Conservation (phyloP, 495 filamentous ascomycete genomes). For the Podospora pseudopauciseta region DNA sequence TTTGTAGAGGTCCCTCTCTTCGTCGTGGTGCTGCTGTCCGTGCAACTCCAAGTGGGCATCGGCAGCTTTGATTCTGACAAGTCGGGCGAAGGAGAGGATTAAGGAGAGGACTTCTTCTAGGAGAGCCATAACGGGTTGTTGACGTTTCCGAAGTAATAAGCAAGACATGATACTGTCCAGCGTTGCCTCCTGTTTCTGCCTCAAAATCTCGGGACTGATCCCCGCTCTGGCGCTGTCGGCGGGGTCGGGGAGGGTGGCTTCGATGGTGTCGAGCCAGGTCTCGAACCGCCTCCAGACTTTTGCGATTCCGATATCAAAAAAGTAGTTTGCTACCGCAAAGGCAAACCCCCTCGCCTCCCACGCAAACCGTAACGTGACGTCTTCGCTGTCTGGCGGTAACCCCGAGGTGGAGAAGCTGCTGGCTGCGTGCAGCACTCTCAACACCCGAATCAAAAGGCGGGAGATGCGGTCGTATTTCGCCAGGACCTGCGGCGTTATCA, state of each 20-base stretch:
- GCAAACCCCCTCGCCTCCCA: slow-evolving; percentile 79
- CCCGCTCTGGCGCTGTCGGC: slow-evolving; percentile 19
- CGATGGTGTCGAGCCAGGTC: slow-evolving; percentile 57
- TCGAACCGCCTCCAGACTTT: slow-evolving; percentile 69
- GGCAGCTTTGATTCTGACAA: slow-evolving; percentile 14
- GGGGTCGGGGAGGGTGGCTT: slow-evolving; percentile 28
- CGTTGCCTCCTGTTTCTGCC: slow-evolving; percentile 68
- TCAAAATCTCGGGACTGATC: slow-evolving; percentile 59
- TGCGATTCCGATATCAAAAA: slow-evolving; percentile 71
- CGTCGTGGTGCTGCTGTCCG: slow-evolving; percentile 38
- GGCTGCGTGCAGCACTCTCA: slow-evolving; percentile 76
- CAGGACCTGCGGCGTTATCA: slow-evolving; percentile 66
- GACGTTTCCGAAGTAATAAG: slow-evolving; percentile 65
- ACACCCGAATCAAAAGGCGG: slow-evolving; percentile 67
- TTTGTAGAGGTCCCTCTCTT: slow-evolving; percentile 53
- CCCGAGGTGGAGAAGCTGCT: slow-evolving; percentile 53
- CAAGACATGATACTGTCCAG: slow-evolving; percentile 76
- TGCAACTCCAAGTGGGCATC: slow-evolving; percentile 22
- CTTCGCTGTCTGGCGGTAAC: slow-evolving; percentile 32
- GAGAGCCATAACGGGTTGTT: slow-evolving; percentile 65
- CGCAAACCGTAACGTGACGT: slow-evolving; percentile 57
- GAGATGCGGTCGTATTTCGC: slow-evolving; percentile 82
- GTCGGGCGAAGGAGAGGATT: slow-evolving; percentile 63
- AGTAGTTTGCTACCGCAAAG: slow-evolving; percentile 61
- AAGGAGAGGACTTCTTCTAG: slow-evolving; percentile 73